These are phyloP conservation scores for Leucosporidium yakuticum DNA, from an alignment of 768 basidiomycete genomes.

Conservation along the genomic window DNA sequence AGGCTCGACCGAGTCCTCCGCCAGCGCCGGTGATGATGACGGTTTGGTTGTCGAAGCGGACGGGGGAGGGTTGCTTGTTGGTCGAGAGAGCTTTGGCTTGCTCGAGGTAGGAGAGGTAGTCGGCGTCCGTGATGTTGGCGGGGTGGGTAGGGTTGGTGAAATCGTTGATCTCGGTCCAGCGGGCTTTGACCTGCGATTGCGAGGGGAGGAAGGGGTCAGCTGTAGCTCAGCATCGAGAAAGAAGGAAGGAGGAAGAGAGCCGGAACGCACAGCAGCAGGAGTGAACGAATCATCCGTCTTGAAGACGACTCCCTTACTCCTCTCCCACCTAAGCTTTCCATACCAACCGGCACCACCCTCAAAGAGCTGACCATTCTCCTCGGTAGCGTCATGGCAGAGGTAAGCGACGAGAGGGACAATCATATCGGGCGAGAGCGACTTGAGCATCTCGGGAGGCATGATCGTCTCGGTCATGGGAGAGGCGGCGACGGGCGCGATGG, in stretches of 20 bases:
- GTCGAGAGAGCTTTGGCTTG: slow-evolving; percentile 56
- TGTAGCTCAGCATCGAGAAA: neutral
- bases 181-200: slow-evolving; percentile 60
- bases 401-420: slow-evolving; percentile 88
- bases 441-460: slow-evolving; percentile 86
- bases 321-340: slow-evolving; percentile 88
- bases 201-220: neutral
- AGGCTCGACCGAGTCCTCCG: slow-evolving; percentile 84
- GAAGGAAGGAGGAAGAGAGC: neutral
- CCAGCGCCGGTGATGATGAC: slow-evolving; percentile 93
- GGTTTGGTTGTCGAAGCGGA: slow-evolving; percentile 82
- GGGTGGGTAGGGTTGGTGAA: slow-evolving; percentile 55
- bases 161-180: slow-evolving; percentile 75
- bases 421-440: slow-evolving; percentile 64
- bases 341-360: slow-evolving; percentile 90
- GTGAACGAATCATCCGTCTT: slow-evolving; percentile 85
- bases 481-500: slow-evolving; percentile 94
- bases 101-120: slow-evolving; percentile 51
- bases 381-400: slow-evolving; percentile 49
- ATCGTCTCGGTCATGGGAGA: slow-evolving; percentile 88
- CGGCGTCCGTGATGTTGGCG: slow-evolving; percentile 51
- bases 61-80: slow-evolving; percentile 64
- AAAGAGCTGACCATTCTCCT: slow-evolving; percentile 74
- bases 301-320: slow-evolving; percentile 78
- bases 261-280: slow-evolving; percentile 69